These are phyloP conservation scores for Lasiosphaeriaceae sp. DNA, from an alignment of 495 filamentous ascomycete species.

Conservation along the genomic window DNA sequence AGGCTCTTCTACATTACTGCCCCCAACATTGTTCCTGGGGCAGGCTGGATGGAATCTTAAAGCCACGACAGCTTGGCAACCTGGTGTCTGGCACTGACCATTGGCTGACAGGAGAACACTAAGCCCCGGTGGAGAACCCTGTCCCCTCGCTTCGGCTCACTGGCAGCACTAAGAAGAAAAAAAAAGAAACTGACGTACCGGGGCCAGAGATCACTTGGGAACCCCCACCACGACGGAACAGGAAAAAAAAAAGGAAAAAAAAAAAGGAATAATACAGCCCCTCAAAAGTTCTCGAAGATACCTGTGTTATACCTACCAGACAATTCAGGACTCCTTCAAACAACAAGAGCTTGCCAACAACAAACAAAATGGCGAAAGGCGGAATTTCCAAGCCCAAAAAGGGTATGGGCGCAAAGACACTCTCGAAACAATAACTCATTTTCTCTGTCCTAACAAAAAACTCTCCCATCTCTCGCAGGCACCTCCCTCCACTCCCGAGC, in stretches of 20 bases:
- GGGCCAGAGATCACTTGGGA: background rate
- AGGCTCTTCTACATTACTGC: background rate
- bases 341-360: conserved; percentile 11
- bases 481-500: conserved; percentile 63
- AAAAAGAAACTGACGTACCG: background rate
- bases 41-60: background rate
- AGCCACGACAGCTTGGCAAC: conserved; percentile 7
- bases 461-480: conserved; percentile 20
- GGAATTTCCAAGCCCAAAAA: conserved; percentile 38
- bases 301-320: background rate
- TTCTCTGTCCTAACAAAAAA: background rate
- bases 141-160: too few species aligned
- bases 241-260: background rate
- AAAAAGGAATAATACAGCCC: background rate
- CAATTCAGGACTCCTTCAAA: conserved; percentile 1
- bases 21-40: too few species aligned
- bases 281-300: background rate
- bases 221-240: background rate
- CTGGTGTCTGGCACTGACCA: too few species aligned
- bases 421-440: background rate
- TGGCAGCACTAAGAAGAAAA: too few species aligned
- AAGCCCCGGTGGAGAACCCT: too few species aligned
- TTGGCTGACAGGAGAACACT: too few species aligned
- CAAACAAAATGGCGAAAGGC: conserved; percentile 36
- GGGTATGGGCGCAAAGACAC: conserved; percentile 19